Conservation (phyloP, 257 asterid species). For the Galeopsis tetrahit region DNA sequence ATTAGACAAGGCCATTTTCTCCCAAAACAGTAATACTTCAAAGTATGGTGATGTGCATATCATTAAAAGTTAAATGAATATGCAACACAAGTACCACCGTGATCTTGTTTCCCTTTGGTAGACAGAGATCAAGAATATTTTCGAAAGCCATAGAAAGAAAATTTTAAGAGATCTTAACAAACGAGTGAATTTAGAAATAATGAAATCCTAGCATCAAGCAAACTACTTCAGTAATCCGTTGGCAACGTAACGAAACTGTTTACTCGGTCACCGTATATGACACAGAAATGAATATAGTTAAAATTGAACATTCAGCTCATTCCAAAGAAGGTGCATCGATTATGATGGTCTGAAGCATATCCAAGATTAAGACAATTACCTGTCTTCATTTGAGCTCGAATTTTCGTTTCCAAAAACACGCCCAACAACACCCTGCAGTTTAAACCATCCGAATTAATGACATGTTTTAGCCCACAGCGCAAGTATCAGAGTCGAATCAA, state of each 20-base stretch:
- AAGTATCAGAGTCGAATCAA: slow-evolving; percentile 9
- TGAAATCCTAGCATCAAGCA: slow-evolving; percentile 1
- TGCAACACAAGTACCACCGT: background rate
- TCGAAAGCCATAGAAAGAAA: background rate
- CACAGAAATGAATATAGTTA: background rate
- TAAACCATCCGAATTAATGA: slow-evolving; percentile 24
- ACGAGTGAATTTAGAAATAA: slow-evolving; percentile 4
- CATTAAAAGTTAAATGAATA: background rate
- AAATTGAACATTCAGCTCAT: slow-evolving; percentile 6
- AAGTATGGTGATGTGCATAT: background rate
- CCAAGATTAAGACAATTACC: slow-evolving; percentile 48
- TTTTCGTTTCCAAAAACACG: slow-evolving; percentile 89
- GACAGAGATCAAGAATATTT: background rate
- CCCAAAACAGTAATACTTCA: background rate
- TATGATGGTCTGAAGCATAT: slow-evolving; percentile 1
- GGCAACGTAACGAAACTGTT: background rate
- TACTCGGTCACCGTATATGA: background rate
- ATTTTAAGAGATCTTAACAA: background rate
- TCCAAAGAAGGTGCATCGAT: background rate
- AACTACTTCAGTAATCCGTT: slow-evolving; percentile 10
- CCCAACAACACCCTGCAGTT: slow-evolving; percentile 86
- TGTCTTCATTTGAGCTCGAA: slow-evolving; percentile 75
- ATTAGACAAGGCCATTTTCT: background rate
- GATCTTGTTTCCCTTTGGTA: background rate
- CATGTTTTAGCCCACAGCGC: slow-evolving; percentile 21